These are phyloP conservation scores for Polygonum aviculare DNA, from an alignment of 148 eudicot species.

Conservation along the genomic window DNA sequence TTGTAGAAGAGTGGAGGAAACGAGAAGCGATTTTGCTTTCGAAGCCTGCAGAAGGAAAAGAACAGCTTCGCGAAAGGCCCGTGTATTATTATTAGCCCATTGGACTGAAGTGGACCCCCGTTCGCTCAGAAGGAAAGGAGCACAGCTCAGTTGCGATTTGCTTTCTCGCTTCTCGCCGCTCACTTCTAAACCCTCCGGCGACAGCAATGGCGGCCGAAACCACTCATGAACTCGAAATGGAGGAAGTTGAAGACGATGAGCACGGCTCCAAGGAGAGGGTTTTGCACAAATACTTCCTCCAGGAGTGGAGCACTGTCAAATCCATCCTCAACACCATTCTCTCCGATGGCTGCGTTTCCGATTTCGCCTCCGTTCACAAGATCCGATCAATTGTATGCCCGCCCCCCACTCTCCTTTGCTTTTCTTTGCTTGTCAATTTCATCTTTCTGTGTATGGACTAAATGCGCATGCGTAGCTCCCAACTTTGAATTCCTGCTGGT, in stretches of 20 bases:
- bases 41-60: not conserved
- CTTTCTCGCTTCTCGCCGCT: too few relatives aligned
- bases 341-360: conserved; percentile 43
- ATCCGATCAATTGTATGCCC: conserved; percentile 63
- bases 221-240: not conserved
- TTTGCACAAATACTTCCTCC: conserved; percentile 59
- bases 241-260: conserved; percentile 43
- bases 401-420: not conserved
- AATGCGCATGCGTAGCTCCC: not conserved
- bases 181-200: not conserved
- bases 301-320: conserved; percentile 73
- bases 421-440: not conserved
- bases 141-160: too few relatives aligned
- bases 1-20: not conserved
- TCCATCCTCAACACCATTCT: conserved; percentile 70
- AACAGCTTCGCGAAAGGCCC: not conserved
- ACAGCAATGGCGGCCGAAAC: not conserved
- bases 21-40: not conserved
- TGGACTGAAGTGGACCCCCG: too few relatives aligned
- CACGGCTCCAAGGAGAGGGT: conserved; percentile 57
- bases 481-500: not conserved
- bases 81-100: too few relatives aligned
- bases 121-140: too few relatives aligned
- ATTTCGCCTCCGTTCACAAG: conserved; percentile 60
- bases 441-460: not conserved